Evolutionary conservation across 257 asterid species (phyloP).

Genomic region (Capsicum rhomboideum): DNA sequence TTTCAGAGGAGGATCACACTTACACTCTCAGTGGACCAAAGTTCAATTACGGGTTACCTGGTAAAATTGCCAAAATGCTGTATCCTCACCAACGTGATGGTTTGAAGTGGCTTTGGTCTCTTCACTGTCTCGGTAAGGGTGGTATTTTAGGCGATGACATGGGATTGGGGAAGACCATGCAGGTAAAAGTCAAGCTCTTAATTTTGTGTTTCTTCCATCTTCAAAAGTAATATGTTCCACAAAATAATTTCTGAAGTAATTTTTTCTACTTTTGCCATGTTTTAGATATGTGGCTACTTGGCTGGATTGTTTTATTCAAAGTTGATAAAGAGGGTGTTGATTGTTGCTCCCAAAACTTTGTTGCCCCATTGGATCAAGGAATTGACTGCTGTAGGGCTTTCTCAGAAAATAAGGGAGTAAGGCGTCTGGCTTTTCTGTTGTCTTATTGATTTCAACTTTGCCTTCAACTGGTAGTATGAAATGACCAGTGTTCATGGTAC

Average conservation of each 20-base stretch:
- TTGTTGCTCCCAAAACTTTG: constrained; percentile 92
- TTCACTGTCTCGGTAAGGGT: constrained; percentile 84
- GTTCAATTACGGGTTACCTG: constrained; percentile 40
- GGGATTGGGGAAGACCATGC: constrained; percentile 99
- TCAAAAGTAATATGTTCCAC: not conserved
- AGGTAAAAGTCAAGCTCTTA: constrained; percentile 35
- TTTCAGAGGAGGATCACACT: constrained; percentile 13
- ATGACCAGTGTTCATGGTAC: constrained; percentile 3
- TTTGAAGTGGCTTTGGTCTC: constrained; percentile 95
- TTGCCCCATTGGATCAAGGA: constrained; percentile 87
- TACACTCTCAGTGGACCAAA: constrained; percentile 46
- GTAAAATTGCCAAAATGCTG: constrained; percentile 62
- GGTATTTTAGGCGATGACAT: constrained; percentile 94
- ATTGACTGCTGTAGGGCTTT: constrained; percentile 77
- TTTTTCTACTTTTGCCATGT: not conserved
- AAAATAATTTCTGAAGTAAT: not conserved
- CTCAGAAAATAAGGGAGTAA: constrained; percentile 72
- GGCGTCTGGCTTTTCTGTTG: constrained; percentile 14
- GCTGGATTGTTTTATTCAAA: constrained; percentile 77
- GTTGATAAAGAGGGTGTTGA: constrained; percentile 59
- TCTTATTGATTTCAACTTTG: constrained; percentile 1
- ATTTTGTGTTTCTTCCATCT: not conserved
- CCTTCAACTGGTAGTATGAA: not conserved
- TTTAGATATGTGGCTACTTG: constrained; percentile 76
- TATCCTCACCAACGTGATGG: constrained; percentile 96